phyloP scores from a whole-genome alignment of 768 basidiomycete species.

The Trametopsis cervina region DNA sequence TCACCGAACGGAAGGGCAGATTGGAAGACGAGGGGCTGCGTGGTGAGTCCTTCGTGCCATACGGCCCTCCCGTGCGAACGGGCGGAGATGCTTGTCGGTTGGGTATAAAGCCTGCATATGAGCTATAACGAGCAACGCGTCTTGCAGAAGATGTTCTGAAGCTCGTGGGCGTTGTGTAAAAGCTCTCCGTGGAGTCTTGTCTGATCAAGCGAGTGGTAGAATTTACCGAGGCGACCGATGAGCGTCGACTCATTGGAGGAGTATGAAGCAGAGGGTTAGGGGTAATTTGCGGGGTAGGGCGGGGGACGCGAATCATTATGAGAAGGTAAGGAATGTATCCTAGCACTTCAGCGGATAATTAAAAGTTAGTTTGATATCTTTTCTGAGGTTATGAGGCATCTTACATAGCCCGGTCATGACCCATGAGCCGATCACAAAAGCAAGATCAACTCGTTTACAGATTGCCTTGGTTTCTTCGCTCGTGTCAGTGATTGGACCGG shows the following conservation, averaged over 20 bases:
- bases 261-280: conserved; percentile 16
- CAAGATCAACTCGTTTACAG: conserved; percentile 15
- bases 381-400: background rate
- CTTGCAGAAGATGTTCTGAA: background rate
- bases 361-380: background rate
- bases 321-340: conserved; percentile 18
- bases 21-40: background rate
- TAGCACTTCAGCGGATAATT: conserved; percentile 11
- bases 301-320: conserved; percentile 19
- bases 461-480: conserved; percentile 13
- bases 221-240: conserved; percentile 9
- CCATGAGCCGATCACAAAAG: conserved; percentile 16
- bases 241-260: conserved; percentile 2
- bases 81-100: conserved; percentile 7
- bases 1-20: background rate
- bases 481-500: no score
- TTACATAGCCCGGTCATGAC: conserved; percentile 18
- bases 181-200: background rate
- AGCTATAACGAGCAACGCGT: no score
- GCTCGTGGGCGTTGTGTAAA: background rate
- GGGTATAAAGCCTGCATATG: no score
- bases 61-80: background rate
- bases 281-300: conserved; percentile 15
- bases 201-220: conserved; percentile 13
- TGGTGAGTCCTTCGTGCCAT: conserved; percentile 3